phyloP scores from a whole-genome alignment of 2,329 filamentous ascomycete genomes.

The Immersiporthe knoxdaviesiana region DNA sequence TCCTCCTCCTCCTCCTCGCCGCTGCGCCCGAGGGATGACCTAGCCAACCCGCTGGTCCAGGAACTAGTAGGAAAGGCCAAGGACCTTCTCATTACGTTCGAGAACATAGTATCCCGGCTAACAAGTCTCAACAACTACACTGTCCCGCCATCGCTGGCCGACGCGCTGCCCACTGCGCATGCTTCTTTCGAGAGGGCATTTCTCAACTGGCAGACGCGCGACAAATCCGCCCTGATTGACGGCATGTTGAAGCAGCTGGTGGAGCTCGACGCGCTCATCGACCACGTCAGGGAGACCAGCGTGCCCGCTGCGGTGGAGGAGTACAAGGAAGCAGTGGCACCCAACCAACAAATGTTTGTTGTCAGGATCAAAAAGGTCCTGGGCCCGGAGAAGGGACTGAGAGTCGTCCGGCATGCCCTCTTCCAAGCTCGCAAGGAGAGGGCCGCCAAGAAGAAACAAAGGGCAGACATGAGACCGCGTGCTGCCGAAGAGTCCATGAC shows the following conservation, averaged over 20 bases:
- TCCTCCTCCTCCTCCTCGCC: constrained; percentile 34
- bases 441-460: constrained; percentile 63
- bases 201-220: constrained; percentile 81
- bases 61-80: constrained; percentile 78
- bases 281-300: constrained; percentile 78
- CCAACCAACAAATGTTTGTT: constrained; percentile 79
- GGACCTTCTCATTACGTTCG: constrained; percentile 77
- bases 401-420: constrained; percentile 73
- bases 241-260: constrained; percentile 88
- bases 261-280: constrained; percentile 81
- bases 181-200: constrained; percentile 78
- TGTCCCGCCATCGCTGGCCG: constrained; percentile 63
- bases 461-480: constrained; percentile 72
- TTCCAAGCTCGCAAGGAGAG: constrained; percentile 62
- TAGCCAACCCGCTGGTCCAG: constrained; percentile 65
- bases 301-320: constrained; percentile 73
- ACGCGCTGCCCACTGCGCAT: constrained; percentile 69
- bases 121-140: constrained; percentile 69
- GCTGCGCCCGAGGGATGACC: constrained; percentile 53
- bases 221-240: constrained; percentile 76
- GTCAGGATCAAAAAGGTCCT: constrained; percentile 79
- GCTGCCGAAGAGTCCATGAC: constrained; percentile 54
- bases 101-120: constrained; percentile 70
- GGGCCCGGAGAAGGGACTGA: constrained; percentile 70
- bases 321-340: constrained; percentile 79